Conservation (phyloP, 805 yeast species). For the Kregervanrija pseudodelftensis region DNA sequence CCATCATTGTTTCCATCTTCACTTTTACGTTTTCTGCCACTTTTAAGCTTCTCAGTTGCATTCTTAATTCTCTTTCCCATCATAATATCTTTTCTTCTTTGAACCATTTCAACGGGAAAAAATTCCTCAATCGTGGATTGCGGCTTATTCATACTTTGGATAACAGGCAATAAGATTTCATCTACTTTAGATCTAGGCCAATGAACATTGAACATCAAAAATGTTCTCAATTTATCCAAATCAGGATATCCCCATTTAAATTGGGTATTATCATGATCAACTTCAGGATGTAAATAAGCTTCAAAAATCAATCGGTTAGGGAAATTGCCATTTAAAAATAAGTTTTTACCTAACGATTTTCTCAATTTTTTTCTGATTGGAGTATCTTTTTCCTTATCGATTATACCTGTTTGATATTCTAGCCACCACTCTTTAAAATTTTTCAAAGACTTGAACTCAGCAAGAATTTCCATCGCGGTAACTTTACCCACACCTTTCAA, state of each 20-base stretch:
- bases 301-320: conserved; percentile 64
- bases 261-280: conserved; percentile 69
- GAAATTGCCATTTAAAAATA: conserved; percentile 45
- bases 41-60: conserved; percentile 46
- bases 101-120: conserved; percentile 53
- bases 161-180: conserved; percentile 78
- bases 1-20: conserved; percentile 1
- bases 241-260: conserved; percentile 92
- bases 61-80: conserved; percentile 55
- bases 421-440: conserved; percentile 53
- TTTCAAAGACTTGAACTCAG: conserved; percentile 56
- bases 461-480: conserved; percentile 79
- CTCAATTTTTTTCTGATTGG: conserved; percentile 53
- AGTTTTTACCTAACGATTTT: conserved; percentile 46
- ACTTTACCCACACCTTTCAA: conserved; percentile 93
- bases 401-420: conserved; percentile 33
- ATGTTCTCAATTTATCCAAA: conserved; percentile 68
- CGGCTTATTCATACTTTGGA: conserved; percentile 67
- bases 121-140: conserved; percentile 62
- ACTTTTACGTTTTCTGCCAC: conserved; percentile 2
- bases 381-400: conserved; percentile 34
- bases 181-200: conserved; percentile 77
- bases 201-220: conserved; percentile 61
- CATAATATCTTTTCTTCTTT: conserved; percentile 37
- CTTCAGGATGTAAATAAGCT: conserved; percentile 77